phyloP scores from a whole-genome alignment of 2,329 filamentous ascomycete species.

The Curvularia hawaiiensis region DNA sequence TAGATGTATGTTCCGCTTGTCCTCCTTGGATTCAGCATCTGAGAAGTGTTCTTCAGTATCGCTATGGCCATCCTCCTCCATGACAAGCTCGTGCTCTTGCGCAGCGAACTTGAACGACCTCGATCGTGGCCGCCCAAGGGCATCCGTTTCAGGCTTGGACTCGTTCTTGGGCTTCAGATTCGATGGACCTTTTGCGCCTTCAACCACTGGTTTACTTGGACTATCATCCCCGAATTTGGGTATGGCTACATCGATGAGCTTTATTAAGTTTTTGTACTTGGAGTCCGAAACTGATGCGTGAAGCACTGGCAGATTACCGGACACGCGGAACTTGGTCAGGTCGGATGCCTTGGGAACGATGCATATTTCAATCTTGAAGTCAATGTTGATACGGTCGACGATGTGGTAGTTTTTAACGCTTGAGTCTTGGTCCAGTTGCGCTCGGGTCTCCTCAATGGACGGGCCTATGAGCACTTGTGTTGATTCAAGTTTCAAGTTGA shows the following conservation, averaged over 20 bases:
- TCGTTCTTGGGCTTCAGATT: conserved; percentile 46
- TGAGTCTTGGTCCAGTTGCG: conserved; percentile 72
- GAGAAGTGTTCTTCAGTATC: conserved; percentile 68
- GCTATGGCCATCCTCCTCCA: conserved; percentile 73
- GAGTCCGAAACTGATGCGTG: conserved; percentile 91
- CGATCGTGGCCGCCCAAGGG: conserved; percentile 62
- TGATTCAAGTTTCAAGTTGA: conserved; percentile 87
- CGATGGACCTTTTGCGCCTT: conserved; percentile 42
- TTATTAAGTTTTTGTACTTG: conserved; percentile 98
- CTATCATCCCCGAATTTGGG: conserved; percentile 72
- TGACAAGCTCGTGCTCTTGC: conserved; percentile 75
- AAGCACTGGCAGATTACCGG: conserved; percentile 87
- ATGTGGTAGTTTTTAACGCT: conserved; percentile 79
- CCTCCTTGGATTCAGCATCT: conserved; percentile 66
- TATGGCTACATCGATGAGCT: conserved; percentile 90
- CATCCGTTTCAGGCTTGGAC: conserved; percentile 36
- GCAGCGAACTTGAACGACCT: conserved; percentile 76
- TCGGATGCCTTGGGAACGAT: conserved; percentile 97
- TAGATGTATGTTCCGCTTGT: conserved; percentile 59
- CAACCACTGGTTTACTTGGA: conserved; percentile 44
- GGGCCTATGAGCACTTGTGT: conserved; percentile 96
- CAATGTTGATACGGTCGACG: conserved; percentile 95
- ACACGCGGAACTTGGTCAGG: conserved; percentile 87
- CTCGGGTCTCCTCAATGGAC: conserved; percentile 86
- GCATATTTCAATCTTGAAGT: conserved; percentile 94